A percentile compares a stretch with the other conserved stretches of the same genome.
These are phyloP conservation scores for Blastobotrys apis DNA, from an alignment of 1,139 yeast genomes.

Conservation along the genomic window DNA sequence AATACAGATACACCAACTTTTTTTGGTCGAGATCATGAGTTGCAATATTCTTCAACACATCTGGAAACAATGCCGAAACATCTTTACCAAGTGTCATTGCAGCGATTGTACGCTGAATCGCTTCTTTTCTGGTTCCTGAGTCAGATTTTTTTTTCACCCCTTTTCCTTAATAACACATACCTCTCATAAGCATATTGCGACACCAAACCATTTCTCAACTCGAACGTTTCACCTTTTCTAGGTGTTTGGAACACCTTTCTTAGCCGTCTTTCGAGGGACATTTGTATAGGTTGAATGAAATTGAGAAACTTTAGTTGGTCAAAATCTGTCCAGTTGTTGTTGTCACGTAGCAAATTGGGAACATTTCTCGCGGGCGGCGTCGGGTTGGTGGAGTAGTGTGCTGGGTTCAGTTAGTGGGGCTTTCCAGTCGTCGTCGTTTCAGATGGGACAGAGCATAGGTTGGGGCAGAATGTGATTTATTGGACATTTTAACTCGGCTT, in stretches of 20 bases:
- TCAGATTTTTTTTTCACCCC: not conserved
- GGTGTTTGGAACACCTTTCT: conserved; percentile 56
- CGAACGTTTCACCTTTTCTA: conserved; percentile 76
- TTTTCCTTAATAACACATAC: not conserved
- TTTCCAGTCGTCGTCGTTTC: too few species aligned
- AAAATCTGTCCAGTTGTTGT: too few species aligned
- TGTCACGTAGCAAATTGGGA: too few species aligned
- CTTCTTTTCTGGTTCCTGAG: conserved; percentile 53
- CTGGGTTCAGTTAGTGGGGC: too few species aligned
- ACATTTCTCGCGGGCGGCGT: too few species aligned
- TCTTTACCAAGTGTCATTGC: conserved; percentile 99
- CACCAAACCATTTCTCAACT: conserved; percentile 82
- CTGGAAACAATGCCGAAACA: conserved; percentile 91
- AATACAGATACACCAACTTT: conserved; percentile 86
- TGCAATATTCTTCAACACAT: conserved; percentile 92
- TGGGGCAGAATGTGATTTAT: too few species aligned
- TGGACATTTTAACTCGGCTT: too few species aligned
- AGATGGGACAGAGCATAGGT: too few species aligned
- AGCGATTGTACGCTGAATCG: conserved; percentile 92
- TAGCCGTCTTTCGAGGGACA: conserved; percentile 43
- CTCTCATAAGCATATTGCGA: conserved; percentile 87
- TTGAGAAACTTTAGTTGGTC: too few species aligned
- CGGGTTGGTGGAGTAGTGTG: too few species aligned
- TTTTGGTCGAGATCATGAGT: conserved; percentile 96
- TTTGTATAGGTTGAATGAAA: not conserved